Base-by-base conservation (phyloP, 352 stramenopile genomes). In the Saprolegnia parasitica region DNA sequence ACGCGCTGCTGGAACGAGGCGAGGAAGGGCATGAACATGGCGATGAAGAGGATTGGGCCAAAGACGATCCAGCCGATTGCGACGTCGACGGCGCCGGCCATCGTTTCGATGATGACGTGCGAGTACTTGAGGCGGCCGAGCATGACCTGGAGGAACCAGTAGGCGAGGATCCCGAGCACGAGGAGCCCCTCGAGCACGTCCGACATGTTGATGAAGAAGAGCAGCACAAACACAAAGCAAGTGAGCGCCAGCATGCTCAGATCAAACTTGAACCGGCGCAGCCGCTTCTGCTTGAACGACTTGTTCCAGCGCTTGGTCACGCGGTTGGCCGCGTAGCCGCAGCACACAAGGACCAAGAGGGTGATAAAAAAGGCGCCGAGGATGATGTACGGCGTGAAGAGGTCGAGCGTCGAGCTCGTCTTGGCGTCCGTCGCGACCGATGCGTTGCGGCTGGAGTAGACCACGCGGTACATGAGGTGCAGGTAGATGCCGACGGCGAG, bases 251-350 rank as follows among this genome's bases (percentile, higher is more conserved):
- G 83, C 67, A 84, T 90, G 24, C 81, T 76, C 26, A 95, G 73
- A 57, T 89, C 24, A 56, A 95, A 95, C 77, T 95, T 95, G 16
- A 92, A 90, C 80, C 91, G 93, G 24, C 87, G 82, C 26, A 95
- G 67, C 73, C 91, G 92, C 73, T 84, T 85, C 73, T 95, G 87
- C 77, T 93, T 93, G 81, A 95, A 91, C 55, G 87, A 88, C 86
- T 92, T 93, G 52, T 60, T 60, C 52, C 52, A 60, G 73, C 93
- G 93, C 81, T 95, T 95, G 37, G 85, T 91, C 66, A 95, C 81
- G 32, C 87, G 85, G 65, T 81, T 92, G 39, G 86, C 79, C 65
- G 88, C 84, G 77, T 95, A 95, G 15, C 86, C 84, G 57, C 81
- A 90, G 75, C 83, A 89, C 45, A 89, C 77, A 11, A 80, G 40